Base-by-base conservation (phyloP, 2,329 filamentous ascomycete species). In the Coniochaeta prunicola region DNA sequence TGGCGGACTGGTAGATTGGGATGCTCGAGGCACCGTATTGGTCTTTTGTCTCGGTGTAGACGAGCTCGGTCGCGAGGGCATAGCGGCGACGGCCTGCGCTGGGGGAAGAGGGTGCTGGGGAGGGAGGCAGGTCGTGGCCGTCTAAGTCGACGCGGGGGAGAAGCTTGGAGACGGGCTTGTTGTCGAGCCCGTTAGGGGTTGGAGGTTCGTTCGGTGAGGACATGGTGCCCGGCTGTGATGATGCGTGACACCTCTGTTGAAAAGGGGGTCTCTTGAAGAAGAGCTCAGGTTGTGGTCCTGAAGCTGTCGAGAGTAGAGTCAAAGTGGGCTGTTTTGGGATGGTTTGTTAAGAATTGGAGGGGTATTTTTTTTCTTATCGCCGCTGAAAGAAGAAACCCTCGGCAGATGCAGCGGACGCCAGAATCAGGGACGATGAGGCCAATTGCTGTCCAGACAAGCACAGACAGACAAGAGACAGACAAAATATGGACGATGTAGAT, bases 1-100 rank as follows among this genome's bases (percentile, higher is more conserved):
- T 99, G 55, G 94, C 96, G 55, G 91, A 96, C 82, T 96, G 94
- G 75, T 99, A 99, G 70, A 99, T 97, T 58, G 94, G 94, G 67
- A 96, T 88, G 74, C 92, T 97, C 67, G 91, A 96, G 59, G 94
- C 85, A 70, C 96, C 96, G 80, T 97, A 97, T 78, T 99, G 94
- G 74, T 99, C 94, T 75, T 88, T 94, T 72, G 89, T 87, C 68
- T 99, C 94, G 57, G 93, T 97, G 74, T 93, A 97, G 61, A 99
- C 94, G 63, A 99, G 80, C 76, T 99, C 94, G 4, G 94, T 99
- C 59, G 93, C 93, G 61, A 99, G 84, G 53, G 92, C 92, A 76
- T 97, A 99, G 66, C 91, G 90, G 50, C 81, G 77, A 65, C 89
- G 86, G 63, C 91, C 92, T 70, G 87, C 89, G 70, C 88, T 84